Percentiles rank a stretch among this genome's conserved stretches.
phyloP scores from a whole-genome alignment of 805 yeast species.

The Priceomyces haplophilus region DNA sequence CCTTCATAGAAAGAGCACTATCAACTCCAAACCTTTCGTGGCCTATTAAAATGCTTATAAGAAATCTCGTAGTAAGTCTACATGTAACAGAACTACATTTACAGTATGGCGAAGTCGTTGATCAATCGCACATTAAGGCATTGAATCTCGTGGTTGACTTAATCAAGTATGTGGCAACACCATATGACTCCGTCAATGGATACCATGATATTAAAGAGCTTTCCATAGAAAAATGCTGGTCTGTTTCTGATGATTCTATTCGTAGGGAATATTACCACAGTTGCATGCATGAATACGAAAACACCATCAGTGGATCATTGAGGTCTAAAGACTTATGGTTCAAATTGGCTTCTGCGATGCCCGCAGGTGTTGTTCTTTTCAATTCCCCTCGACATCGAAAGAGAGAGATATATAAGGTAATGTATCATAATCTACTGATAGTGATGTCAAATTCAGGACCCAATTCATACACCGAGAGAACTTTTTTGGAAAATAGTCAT shows the following conservation, averaged over 20 bases:
- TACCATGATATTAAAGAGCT: slow-evolving; percentile 10
- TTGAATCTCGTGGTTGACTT: slow-evolving; percentile 18
- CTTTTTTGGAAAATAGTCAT: not conserved
- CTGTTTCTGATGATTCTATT: slow-evolving; percentile 26
- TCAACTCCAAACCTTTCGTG: slow-evolving; percentile 13
- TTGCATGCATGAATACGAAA: not conserved
- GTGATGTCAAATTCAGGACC: not conserved
- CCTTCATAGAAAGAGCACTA: slow-evolving; percentile 22
- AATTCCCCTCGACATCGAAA: slow-evolving; percentile 21
- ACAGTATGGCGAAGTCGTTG: slow-evolving; percentile 28
- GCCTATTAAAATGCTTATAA: slow-evolving; percentile 11
- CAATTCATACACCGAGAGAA: not conserved
- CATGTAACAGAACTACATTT: slow-evolving; percentile 15
- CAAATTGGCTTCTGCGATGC: slow-evolving; percentile 10
- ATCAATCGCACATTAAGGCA: slow-evolving; percentile 23
- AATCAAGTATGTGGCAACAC: slow-evolving; percentile 11
- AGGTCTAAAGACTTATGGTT: slow-evolving; percentile 3
- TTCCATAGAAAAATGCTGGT: slow-evolving; percentile 29
- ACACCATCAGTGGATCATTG: slow-evolving; percentile 1
- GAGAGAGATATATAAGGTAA: slow-evolving; percentile 11
- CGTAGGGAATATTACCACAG: slow-evolving; percentile 16
- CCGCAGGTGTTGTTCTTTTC: slow-evolving; percentile 16
- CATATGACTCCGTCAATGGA: not conserved
- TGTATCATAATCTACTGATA: not conserved
- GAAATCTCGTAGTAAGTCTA: slow-evolving; percentile 11